A percentile compares a stretch with the other conserved stretches of the same genome.
phyloP scores from a whole-genome alignment of 2,329 filamentous ascomycete genomes.

The Colletotrichum sp. region DNA sequence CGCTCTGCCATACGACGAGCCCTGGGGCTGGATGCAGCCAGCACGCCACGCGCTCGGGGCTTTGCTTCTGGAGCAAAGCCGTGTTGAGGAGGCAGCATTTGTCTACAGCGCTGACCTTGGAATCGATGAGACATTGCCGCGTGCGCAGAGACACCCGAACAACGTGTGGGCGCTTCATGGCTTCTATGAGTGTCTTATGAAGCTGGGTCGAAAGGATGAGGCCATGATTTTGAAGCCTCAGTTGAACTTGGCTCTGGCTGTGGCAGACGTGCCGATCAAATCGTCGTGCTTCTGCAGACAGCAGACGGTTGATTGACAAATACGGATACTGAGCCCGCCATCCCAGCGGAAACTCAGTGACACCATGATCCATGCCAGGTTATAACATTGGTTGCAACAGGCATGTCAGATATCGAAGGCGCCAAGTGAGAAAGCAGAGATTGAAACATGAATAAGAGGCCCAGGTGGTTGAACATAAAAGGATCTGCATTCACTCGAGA shows the following conservation, averaged over 20 bases:
- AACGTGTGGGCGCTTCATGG: conserved; percentile 81
- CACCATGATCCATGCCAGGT: neutral
- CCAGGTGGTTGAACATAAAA: neutral
- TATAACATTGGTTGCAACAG: neutral
- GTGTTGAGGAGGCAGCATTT: conserved; percentile 57
- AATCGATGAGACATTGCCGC: conserved; percentile 61
- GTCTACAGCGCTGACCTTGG: conserved; percentile 69
- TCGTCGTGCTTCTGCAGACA: conserved; percentile 60
- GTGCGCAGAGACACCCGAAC: conserved; percentile 70
- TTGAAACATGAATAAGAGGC: neutral
- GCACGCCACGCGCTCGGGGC: conserved; percentile 74
- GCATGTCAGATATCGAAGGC: neutral
- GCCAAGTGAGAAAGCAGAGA: neutral
- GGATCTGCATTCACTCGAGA: neutral
- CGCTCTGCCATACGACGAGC: conserved; percentile 71
- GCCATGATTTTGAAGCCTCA: conserved; percentile 43
- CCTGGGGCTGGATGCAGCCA: conserved; percentile 83
- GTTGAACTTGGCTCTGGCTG: conserved; percentile 55
- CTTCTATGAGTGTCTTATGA: conserved; percentile 71
- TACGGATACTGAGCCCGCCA: conserved; percentile 11
- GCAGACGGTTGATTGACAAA: conserved; percentile 18
- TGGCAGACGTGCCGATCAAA: conserved; percentile 63
- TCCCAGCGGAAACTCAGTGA: conserved; percentile 14
- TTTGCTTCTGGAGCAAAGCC: conserved; percentile 69
- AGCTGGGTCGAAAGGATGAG: conserved; percentile 50